Base-by-base conservation (phyloP, 1,284 basidiomycete genomes). In the Schizophyllum commune region DNA sequence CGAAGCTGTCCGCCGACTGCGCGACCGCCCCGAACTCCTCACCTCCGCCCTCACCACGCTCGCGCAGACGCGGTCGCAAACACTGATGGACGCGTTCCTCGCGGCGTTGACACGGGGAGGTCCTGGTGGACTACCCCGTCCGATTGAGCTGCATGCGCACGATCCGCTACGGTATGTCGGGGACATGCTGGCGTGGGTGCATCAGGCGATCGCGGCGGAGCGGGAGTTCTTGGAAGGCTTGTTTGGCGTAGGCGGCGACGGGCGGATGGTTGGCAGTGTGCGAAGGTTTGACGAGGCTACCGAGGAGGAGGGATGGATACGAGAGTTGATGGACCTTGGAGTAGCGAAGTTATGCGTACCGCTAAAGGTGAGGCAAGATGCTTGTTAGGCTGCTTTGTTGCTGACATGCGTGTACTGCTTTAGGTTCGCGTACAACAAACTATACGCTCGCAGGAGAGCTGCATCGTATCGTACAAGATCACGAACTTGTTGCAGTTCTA, bases 121-220 rank as follows among this genome's bases (percentile, higher is more conserved):
- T 0, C 92, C 92, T 0, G 88, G 88, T 39, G 92, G 93, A 27
- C 79, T 94, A 1, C 93, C 95, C 0, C 85, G 95, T 2, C 96
- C 96, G 0, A 98, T 99, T 65, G 96, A 99, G 73, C 80, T 98
- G 2, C 95, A 98, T 70, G 96, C 96, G 0, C 96, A 99, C 69
- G 96, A 99, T 71, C 95, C 96, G 0, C 82, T 94, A 64, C 87
- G 96, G 27, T 99, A 99, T 71, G 88, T 97, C 15, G 96, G 96
- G 19, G 96, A 98, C 72, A 98, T 99, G 93, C 85, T 99, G 4
- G 96, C 96, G 0, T 99, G 96, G 97, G 88, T 98, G 1, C 96
- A 99, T 74, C 97, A 99, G 63, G 84, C 91, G 0, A 94, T 97
- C 62, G 96, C 96, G 0, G 90, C 89, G 3, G 96, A 99, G 73